Base-by-base conservation (phyloP, 2,329 filamentous ascomycete genomes). In the Didymosphaeria variabile region DNA sequence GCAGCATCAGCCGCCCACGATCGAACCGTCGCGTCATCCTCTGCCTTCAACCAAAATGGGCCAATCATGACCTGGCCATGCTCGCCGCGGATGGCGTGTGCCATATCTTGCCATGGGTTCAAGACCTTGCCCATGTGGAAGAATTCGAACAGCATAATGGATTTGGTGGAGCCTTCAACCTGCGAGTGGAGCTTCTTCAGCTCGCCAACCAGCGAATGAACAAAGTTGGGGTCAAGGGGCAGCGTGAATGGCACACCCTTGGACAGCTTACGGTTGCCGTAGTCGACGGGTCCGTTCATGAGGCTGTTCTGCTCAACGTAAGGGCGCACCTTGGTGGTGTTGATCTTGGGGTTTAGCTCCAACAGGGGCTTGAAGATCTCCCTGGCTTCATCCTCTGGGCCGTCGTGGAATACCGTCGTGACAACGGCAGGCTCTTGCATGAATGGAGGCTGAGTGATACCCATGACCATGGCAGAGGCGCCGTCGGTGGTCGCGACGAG, bases 121-220 rank as follows among this genome's bases (percentile, higher is more conserved):
- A 34, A n/a, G n/a, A 58, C n/a, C 26, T 58, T 58, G 32, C 36
- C 55, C 38, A 46, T 50, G 38, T 58, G 49, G 49, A 53, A 58
- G n/a, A 58, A 58, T 26, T 58, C 56, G 49, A 58, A 58, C 36
- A 58, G 26, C 56, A 58, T 53, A 23, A 53, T 53, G 8, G 56
- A 40, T 45, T 57, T 57, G 8, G 44, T 51, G 12, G 55, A 57
- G 26, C 45, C 47, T 7, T 50, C 47, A 50, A 50, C 47, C 47
- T 50, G 47, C 29, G 23, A 32, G 47, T 50, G 47, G 17, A 50
- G 47, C 47, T 50, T 50, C 29, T 50, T 34, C 29, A 50, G 47
- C 47, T 50, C 47, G 23, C 23, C 34, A 29, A 54, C 12, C 23
- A 44, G 23, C 36, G 51, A 54, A 21, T 54, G 51, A 13, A 42